Percentiles rank a stretch among this genome's conserved stretches.
Evolutionary conservation across 2,329 filamentous ascomycete genomes (phyloP).

Genomic region (Zymoseptoria ardabiliae): DNA sequence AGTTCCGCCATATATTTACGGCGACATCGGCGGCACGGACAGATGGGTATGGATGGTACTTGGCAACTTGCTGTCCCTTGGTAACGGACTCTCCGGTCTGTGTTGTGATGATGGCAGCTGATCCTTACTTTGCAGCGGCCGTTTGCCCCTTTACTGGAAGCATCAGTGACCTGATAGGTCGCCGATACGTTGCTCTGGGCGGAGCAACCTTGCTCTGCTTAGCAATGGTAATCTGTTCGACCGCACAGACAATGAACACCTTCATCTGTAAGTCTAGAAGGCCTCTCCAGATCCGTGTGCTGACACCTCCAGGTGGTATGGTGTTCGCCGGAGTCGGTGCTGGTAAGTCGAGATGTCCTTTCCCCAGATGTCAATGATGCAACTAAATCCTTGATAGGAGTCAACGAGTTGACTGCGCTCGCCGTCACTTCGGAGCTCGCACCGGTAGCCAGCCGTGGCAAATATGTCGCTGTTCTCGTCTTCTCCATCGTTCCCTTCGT

Average conservation of each 20-base stretch:
- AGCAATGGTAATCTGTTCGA: constrained; percentile 32
- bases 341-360: constrained; percentile 30
- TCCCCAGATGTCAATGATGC: too few species aligned
- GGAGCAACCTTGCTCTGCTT: constrained; percentile 48
- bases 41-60: constrained; percentile 40
- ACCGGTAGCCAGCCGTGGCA: constrained; percentile 55
- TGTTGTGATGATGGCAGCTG: too few species aligned
- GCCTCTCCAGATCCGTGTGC: too few species aligned
- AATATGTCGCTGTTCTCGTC: constrained; percentile 54
- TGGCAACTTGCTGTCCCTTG: constrained; percentile 48
- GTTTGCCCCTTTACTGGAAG: constrained; percentile 59
- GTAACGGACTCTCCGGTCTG: too few species aligned
- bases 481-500: constrained; percentile 57
- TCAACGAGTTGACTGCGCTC: constrained; percentile 61
- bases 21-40: constrained; percentile 16
- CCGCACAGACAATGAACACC: too few species aligned
- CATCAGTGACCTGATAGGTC: constrained; percentile 55
- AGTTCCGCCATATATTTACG: constrained; percentile 18
- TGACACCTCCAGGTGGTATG: constrained; percentile 39
- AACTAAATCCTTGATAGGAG: constrained; percentile 13
- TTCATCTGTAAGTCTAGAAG: too few species aligned
- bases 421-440: constrained; percentile 62
- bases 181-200: constrained; percentile 51
- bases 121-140: constrained; percentile 27
- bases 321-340: constrained; percentile 57